These are phyloP conservation scores for Chrysosporium queenslandicum DNA, from an alignment of 2,329 filamentous ascomycete genomes.

Conservation along the genomic window DNA sequence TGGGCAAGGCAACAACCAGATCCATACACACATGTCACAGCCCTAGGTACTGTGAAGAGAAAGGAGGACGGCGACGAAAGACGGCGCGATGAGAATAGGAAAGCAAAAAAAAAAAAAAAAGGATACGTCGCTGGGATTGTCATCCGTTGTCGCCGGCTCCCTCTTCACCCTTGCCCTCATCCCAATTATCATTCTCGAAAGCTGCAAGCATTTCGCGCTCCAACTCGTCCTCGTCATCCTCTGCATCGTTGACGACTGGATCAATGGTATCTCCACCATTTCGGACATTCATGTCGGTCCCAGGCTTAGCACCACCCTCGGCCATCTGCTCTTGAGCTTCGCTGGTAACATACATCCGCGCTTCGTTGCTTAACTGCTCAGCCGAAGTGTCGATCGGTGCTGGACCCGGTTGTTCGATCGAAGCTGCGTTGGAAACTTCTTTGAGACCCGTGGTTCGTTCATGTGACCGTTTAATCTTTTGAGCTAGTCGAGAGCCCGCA, in stretches of 20 bases:
- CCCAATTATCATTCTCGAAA: conserved; percentile 39
- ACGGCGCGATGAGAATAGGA: background rate
- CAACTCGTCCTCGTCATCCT: conserved; percentile 38
- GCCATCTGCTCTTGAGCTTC: conserved; percentile 17
- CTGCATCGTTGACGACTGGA: conserved; percentile 11
- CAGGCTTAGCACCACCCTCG: conserved; percentile 25
- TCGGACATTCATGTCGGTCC: conserved; percentile 18
- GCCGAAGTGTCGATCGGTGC: conserved; percentile 8
- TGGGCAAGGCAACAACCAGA: background rate
- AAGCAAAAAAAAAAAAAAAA: background rate
- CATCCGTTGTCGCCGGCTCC: conserved; percentile 18
- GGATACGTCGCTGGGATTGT: background rate
- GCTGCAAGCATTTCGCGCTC: conserved; percentile 51
- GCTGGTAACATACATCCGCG: conserved; percentile 30
- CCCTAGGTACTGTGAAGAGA: too few relatives aligned
- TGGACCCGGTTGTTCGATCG: conserved; percentile 14
- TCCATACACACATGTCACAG: background rate
- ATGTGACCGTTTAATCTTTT: conserved; percentile 35
- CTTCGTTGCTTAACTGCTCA: conserved; percentile 50
- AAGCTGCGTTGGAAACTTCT: conserved; percentile 27
- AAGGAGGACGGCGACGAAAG: too few relatives aligned
- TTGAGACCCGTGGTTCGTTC: conserved; percentile 33
- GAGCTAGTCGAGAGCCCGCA: conserved; percentile 30
- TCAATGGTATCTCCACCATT: conserved; percentile 11
- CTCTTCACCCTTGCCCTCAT: conserved; percentile 31